Evolutionary conservation across 108 stramenopile genomes (phyloP), one percentile per base, ranked within the genome.

Genomic region (Cyclotella atomus): DNA sequence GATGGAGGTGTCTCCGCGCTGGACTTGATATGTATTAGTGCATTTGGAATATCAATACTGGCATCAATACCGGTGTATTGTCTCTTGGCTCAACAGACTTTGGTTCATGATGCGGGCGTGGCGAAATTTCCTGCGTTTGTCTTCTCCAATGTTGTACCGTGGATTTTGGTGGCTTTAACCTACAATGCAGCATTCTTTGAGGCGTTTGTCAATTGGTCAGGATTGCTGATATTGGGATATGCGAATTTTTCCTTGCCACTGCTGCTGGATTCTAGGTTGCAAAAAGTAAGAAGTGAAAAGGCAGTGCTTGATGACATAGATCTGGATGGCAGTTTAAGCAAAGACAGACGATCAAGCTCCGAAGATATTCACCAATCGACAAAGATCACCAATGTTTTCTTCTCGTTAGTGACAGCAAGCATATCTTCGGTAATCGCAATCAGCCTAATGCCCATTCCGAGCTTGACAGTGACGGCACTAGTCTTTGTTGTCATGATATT

Each of bases 101-200:
- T 77, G 0, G 43, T 70, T 29, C 69, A 77, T 55, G 68, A 77
- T 70, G 76, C 76, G 1, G 76, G 68, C 1, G 59, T 77, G 8
- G 46, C 76, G 1, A 44, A 27, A 15, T 32, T 63, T 33, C 62
- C 68, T 23, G 60, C 76, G 28, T 77, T 70, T 32, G 30, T 69
- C 17, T 56, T 77, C 5, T 69, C 68, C 17, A 77, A 77, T 56
- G 68, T 77, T 14, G 30, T 77, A 30, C 76, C 76, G 9, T 77
- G 76, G 76, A 45, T 77, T 19, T 46, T 77, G 60, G 68, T 77
- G 14, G 76, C 76, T 6, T 64, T 77, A 61, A 77, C 76, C 7
- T 77, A 77, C 68, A 77, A 77, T 47, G 76, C 76, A 17, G 35
- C 68, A 56, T 77, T 70, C 43, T 77, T 77, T 47, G 76, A 77